These are phyloP conservation scores for Isochrysis galbana DNA, from an alignment of 78 protist genomes.

Conservation along the genomic window DNA sequence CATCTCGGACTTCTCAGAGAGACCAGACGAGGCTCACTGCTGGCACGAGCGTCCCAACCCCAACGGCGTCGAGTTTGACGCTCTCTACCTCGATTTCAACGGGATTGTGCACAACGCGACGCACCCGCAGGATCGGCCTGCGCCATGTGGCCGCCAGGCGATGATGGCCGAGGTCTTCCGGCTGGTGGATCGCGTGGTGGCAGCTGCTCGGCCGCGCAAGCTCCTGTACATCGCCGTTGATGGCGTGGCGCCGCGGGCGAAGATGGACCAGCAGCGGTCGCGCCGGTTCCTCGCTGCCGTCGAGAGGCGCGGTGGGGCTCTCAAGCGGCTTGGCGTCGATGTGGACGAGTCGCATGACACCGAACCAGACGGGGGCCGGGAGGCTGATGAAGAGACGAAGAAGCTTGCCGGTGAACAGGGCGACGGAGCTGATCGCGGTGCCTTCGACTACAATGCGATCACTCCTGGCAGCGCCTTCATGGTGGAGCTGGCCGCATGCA, in stretches of 20 bases:
- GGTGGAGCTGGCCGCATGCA: constrained; percentile 34
- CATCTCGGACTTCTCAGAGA: constrained; percentile 32
- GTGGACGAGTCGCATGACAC: background rate
- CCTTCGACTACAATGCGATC: constrained; percentile 86
- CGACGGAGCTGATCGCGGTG: background rate
- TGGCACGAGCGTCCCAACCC: constrained; percentile 66
- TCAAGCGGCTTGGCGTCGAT: background rate
- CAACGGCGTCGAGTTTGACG: constrained; percentile 66
- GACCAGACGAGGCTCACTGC: constrained; percentile 42
- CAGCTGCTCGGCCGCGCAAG: constrained; percentile 92
- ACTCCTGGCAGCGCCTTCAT: constrained; percentile 99
- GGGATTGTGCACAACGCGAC: background rate
- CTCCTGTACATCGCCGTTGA: constrained; percentile 96
- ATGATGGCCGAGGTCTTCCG: constrained; percentile 82
- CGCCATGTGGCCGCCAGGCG: constrained; percentile 51
- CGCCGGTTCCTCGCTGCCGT: background rate
- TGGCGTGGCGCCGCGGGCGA: constrained; percentile 98
- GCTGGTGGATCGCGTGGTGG: constrained; percentile 91
- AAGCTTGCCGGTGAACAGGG: background rate
- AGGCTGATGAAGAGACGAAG: background rate
- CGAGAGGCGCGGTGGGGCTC: background rate
- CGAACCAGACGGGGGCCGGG: background rate
- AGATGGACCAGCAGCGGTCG: constrained; percentile 88
- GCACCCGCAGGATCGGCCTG: background rate
- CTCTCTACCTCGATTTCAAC: constrained; percentile 1